These are phyloP conservation scores for Fusarium mangiferae DNA, from an alignment of 2,329 filamentous ascomycete genomes.

Conservation along the genomic window DNA sequence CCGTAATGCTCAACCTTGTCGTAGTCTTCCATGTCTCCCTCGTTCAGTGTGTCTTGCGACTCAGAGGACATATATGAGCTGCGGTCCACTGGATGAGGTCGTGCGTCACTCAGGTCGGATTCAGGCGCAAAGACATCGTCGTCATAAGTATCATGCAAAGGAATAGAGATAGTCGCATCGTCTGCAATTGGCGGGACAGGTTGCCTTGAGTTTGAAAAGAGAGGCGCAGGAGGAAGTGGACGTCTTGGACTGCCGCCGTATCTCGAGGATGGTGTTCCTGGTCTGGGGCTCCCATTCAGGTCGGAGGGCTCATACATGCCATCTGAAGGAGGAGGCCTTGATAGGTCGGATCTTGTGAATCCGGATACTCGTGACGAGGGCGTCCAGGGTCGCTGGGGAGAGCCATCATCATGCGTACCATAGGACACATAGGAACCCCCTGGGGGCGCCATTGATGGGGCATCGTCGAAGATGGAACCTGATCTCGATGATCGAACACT, in stretches of 20 bases:
- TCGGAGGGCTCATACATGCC: constrained; percentile 86
- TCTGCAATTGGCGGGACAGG: constrained; percentile 67
- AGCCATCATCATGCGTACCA: constrained; percentile 51
- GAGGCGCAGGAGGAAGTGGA: constrained; percentile 86
- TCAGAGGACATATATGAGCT: constrained; percentile 65
- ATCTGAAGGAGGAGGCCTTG: constrained; percentile 75
- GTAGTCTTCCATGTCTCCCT: constrained; percentile 49
- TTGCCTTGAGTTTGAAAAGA: constrained; percentile 73
- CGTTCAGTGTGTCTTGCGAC: constrained; percentile 66
- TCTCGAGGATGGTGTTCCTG: constrained; percentile 87
- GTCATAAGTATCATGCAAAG: constrained; percentile 65
- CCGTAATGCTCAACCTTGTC: constrained; percentile 85
- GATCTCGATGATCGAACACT: constrained; percentile 61
- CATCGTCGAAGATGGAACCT: constrained; percentile 65
- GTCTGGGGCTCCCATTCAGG: constrained; percentile 87
- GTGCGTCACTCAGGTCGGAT: constrained; percentile 63
- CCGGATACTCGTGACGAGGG: constrained; percentile 58
- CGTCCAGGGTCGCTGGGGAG: constrained; percentile 69
- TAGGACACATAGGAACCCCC: constrained; percentile 73
- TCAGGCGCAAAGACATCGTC: constrained; percentile 80
- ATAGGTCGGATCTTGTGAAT: constrained; percentile 59
- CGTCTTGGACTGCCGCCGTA: constrained; percentile 90
- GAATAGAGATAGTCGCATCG: constrained; percentile 78
- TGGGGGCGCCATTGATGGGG: constrained; percentile 68
- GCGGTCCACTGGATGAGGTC: constrained; percentile 60